phyloP scores from a whole-genome alignment of 805 yeast genomes.

The Blastobotrys robertii region DNA sequence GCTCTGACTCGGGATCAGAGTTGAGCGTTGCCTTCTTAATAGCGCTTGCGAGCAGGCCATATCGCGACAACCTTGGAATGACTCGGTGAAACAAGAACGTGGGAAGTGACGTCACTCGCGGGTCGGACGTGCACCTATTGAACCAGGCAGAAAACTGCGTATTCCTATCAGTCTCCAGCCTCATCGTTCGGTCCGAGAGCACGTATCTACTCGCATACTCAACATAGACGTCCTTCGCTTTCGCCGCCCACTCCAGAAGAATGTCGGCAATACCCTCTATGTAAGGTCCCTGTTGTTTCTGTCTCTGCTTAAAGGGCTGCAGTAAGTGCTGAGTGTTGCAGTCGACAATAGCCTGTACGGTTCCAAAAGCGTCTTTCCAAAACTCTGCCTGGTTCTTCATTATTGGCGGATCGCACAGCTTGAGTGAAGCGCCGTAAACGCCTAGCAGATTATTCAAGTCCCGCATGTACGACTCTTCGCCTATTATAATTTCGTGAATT shows the following conservation, averaged over 20 bases:
- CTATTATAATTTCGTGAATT: constrained; percentile 61
- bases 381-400: constrained; percentile 46
- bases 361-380: constrained; percentile 46
- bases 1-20: constrained; percentile 41
- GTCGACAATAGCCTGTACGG: constrained; percentile 45
- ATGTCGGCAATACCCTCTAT: constrained; percentile 55
- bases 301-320: constrained; percentile 47
- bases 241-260: constrained; percentile 52
- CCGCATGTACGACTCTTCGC: constrained; percentile 61
- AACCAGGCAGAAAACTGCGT: constrained; percentile 51
- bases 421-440: constrained; percentile 39
- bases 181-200: constrained; percentile 32
- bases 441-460: constrained; percentile 57
- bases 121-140: constrained; percentile 39
- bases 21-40: constrained; percentile 41
- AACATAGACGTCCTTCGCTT: constrained; percentile 45
- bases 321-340: constrained; percentile 46
- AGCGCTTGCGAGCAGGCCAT: constrained; percentile 54
- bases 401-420: constrained; percentile 31
- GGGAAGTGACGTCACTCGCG: constrained; percentile 31
- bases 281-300: constrained; percentile 56
- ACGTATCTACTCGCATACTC: constrained; percentile 42
- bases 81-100: constrained; percentile 47
- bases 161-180: constrained; percentile 32
- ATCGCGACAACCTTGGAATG: constrained; percentile 43